These are phyloP conservation scores for Ophiocordyceps camponoti-saundersi DNA, from an alignment of 2,329 filamentous ascomycete species.

Conservation along the genomic window DNA sequence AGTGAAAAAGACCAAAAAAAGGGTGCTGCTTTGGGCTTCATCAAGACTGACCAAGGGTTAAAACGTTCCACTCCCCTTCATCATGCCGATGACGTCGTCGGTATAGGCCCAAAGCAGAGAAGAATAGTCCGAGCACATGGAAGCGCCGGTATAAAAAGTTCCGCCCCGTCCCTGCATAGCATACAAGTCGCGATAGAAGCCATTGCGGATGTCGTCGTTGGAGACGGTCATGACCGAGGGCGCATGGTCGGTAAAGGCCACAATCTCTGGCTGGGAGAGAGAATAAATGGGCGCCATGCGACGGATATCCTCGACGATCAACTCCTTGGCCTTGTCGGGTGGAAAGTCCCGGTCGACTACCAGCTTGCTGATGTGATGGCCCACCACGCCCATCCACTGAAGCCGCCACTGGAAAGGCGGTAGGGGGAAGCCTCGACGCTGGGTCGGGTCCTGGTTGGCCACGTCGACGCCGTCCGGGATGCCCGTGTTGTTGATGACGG, in stretches of 20 bases:
- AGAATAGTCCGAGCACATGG: constrained; percentile 9
- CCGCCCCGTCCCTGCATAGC: constrained; percentile 15
- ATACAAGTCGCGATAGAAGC: constrained; percentile 17
- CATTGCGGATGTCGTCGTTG: constrained; percentile 9
- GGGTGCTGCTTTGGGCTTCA: no score
- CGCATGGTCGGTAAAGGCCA: constrained; percentile 13
- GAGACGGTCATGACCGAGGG: constrained; percentile 12
- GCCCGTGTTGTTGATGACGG: constrained; percentile 11
- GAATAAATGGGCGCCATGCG: constrained; percentile 2
- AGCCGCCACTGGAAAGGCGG: constrained; percentile 2
- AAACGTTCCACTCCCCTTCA: background rate
- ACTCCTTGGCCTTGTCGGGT: constrained; percentile 3
- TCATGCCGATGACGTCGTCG: constrained; percentile 2
- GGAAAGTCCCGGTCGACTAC: constrained; percentile 3
- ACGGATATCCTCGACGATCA: constrained; percentile 3
- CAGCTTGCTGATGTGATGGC: constrained; percentile 2
- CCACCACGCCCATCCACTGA: constrained; percentile 1
- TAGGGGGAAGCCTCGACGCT: constrained; percentile 6
- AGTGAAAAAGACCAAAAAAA: no score
- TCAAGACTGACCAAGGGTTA: no score
- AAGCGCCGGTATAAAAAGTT: constrained; percentile 18
- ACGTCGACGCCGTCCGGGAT: constrained; percentile 7
- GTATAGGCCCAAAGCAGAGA: constrained; percentile 10
- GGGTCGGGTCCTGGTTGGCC: constrained; percentile 7
- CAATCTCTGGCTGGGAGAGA: constrained; percentile 7